Conservation (phyloP, 129 eudicot species). For the Chrysanthemum makinoi region DNA sequence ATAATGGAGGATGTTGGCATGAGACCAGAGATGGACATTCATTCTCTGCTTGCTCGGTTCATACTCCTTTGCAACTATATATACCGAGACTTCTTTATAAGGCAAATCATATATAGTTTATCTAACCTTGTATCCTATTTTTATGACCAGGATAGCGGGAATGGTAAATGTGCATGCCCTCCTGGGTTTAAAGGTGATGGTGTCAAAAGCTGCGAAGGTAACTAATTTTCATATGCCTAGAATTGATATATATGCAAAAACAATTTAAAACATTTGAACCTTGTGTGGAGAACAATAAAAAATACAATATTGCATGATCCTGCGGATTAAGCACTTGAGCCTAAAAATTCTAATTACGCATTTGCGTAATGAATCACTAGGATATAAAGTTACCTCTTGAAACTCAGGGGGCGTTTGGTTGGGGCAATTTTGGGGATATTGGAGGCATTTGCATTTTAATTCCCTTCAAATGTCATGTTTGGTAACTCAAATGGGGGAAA, state of each 20-base stretch:
- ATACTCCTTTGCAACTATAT: neutral
- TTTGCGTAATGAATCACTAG: no score
- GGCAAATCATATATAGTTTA: neutral
- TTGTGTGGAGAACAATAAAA: no score
- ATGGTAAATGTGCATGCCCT: slow-evolving; percentile 84
- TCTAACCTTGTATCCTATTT: slow-evolving; percentile 1
- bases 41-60: slow-evolving; percentile 84
- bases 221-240: slow-evolving; percentile 19
- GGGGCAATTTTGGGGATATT: no score
- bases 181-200: slow-evolving; percentile 89
- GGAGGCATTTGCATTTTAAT: no score
- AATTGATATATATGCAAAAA: neutral
- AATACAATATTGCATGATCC: no score
- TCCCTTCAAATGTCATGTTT: no score
- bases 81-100: neutral
- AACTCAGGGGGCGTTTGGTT: no score
- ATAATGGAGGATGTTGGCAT: slow-evolving; percentile 98
- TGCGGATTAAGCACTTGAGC: no score
- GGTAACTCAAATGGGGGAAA: no score
- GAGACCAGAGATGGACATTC: slow-evolving; percentile 62
- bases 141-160: slow-evolving; percentile 55
- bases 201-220: slow-evolving; percentile 79
- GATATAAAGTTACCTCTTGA: no score
- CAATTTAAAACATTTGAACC: neutral
- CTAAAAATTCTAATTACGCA: neutral